These are phyloP conservation scores for Irpex rosettiformis DNA, from an alignment of 1,284 basidiomycete species.

Conservation along the genomic window DNA sequence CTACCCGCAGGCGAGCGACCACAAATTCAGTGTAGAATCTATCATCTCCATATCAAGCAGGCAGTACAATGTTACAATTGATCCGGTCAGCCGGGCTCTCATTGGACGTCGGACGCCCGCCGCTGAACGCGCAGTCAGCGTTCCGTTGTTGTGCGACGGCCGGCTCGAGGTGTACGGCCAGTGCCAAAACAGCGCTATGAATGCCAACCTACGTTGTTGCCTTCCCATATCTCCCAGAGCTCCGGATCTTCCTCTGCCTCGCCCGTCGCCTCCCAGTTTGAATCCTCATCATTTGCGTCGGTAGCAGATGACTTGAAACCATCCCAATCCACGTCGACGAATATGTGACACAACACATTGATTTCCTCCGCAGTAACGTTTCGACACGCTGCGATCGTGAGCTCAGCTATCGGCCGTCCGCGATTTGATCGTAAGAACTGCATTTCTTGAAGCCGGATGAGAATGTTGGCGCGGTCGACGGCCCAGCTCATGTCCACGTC, in stretches of 20 bases:
- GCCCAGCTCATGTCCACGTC: conserved; percentile 8
- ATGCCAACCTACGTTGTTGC: conserved; percentile 4
- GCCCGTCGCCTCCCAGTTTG: neutral
- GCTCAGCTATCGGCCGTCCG: neutral
- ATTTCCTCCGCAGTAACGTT: conserved; percentile 8
- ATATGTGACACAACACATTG: conserved; percentile 10
- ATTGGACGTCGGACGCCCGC: neutral
- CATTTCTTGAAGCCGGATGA: conserved; percentile 12
- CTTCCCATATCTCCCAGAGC: conserved; percentile 4
- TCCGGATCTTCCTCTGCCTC: neutral
- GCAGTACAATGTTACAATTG: neutral
- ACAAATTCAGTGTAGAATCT: neutral
- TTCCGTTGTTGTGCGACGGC: neutral
- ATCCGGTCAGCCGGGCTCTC: neutral
- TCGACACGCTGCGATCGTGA: conserved; percentile 8
- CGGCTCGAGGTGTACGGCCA: neutral
- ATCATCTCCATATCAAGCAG: neutral
- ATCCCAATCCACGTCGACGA: conserved; percentile 14
- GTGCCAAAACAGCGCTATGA: conserved; percentile 15
- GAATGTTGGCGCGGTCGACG: neutral
- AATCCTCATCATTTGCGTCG: neutral
- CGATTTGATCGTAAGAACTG: conserved; percentile 11
- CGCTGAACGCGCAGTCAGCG: neutral
- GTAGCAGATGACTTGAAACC: conserved; percentile 7
- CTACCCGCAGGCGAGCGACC: neutral